Evolutionary conservation across 2,329 filamentous ascomycete genomes (phyloP).

Genomic region (Harringtonia lauricola): DNA sequence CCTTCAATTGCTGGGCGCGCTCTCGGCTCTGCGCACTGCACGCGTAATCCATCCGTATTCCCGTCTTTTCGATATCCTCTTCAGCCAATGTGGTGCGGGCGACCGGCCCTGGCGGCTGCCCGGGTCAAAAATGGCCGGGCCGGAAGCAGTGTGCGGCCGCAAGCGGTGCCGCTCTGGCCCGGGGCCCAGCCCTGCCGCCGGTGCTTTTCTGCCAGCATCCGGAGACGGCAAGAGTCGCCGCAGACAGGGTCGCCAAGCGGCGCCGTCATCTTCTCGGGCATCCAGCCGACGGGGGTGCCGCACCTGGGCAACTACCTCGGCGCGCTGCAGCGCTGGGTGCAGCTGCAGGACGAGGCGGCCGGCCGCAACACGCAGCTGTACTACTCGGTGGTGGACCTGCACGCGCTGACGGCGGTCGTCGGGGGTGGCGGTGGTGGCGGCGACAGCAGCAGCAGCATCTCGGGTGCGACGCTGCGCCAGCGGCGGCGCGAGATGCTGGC

Average conservation of each 20-base stretch:
- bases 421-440: constrained; percentile 19
- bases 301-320: constrained; percentile 95
- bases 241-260: constrained; percentile 2
- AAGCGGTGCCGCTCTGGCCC: too few relatives aligned
- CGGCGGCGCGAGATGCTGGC: constrained; percentile 68
- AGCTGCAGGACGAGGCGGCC: constrained; percentile 55
- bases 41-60: too few relatives aligned
- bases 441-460: constrained; percentile 28
- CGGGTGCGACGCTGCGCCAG: constrained; percentile 46
- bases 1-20: too few relatives aligned
- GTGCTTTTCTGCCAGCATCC: constrained; percentile 1
- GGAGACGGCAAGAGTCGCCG: not conserved
- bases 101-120: not conserved
- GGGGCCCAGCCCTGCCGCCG: constrained; percentile 6
- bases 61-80: not conserved
- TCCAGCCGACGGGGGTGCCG: constrained; percentile 89
- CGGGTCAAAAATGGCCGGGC: too few relatives aligned
- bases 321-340: constrained; percentile 76
- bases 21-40: too few relatives aligned
- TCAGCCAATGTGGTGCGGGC: too few relatives aligned
- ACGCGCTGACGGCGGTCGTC: constrained; percentile 61
- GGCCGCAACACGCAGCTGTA: constrained; percentile 44
- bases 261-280: constrained; percentile 76
- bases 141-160: too few relatives aligned
- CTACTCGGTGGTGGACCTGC: constrained; percentile 86